Conservation (phyloP, 352 stramenopile genomes). For the Phytophthora colocasiae region DNA sequence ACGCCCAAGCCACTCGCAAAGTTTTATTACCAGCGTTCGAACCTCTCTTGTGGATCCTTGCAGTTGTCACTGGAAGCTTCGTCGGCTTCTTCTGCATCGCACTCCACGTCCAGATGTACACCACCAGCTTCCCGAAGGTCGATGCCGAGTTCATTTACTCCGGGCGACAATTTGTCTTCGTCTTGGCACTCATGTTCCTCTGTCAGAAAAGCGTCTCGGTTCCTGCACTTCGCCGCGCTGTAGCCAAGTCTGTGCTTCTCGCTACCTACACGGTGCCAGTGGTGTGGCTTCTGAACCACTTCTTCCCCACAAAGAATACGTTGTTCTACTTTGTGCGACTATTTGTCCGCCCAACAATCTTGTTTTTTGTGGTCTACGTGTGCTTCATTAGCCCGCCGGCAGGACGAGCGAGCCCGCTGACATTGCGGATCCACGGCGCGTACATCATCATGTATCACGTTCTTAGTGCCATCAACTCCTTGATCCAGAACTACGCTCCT, state of each 20-base stretch:
- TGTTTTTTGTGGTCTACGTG: slow-evolving; percentile 42
- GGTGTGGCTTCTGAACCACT: slow-evolving; percentile 32
- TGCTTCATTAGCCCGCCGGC: slow-evolving; percentile 43
- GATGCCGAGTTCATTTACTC: slow-evolving; percentile 49
- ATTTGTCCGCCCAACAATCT: slow-evolving; percentile 21
- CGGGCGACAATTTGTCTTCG: slow-evolving; percentile 63
- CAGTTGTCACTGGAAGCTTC: slow-evolving; percentile 31
- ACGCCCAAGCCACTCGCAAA: slow-evolving; percentile 48
- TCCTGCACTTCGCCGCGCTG: slow-evolving; percentile 51
- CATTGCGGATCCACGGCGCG: slow-evolving; percentile 40
- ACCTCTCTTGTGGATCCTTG: slow-evolving; percentile 60
- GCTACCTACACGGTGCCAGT: slow-evolving; percentile 55
- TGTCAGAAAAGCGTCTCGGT: slow-evolving; percentile 73
- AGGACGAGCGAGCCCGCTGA: slow-evolving; percentile 35
- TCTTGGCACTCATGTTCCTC: slow-evolving; percentile 57
- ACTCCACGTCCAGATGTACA: slow-evolving; percentile 42
- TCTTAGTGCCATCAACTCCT: slow-evolving; percentile 26
- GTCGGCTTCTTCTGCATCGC: slow-evolving; percentile 45
- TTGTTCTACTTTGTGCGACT: slow-evolving; percentile 35
- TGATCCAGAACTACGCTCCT: slow-evolving; percentile 23
- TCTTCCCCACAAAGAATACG: slow-evolving; percentile 12
- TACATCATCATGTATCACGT: slow-evolving; percentile 44
- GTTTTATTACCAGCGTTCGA: slow-evolving; percentile 68
- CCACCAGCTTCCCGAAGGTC: slow-evolving; percentile 33
- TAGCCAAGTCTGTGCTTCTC: slow-evolving; percentile 49